Conservation (phyloP, 441 rosid genomes). For the Populus hybrid region DNA sequence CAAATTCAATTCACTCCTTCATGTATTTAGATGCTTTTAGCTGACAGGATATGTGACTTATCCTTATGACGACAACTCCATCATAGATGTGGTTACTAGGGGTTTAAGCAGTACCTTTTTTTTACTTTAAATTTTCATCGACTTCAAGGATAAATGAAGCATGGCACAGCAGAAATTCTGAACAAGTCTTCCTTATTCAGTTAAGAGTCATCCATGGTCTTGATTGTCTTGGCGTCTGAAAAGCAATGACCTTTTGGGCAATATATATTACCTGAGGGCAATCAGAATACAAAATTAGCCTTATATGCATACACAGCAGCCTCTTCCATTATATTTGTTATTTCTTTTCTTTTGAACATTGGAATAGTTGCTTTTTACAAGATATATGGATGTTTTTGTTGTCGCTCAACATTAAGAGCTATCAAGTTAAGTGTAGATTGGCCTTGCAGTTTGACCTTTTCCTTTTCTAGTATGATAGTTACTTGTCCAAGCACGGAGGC, state of each 20-base stretch:
- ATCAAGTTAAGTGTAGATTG: constrained; percentile 12
- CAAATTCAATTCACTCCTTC: background rate
- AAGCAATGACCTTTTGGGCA: background rate
- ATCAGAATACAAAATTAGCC: background rate
- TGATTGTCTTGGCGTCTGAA: background rate
- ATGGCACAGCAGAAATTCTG: background rate
- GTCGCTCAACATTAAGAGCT: background rate
- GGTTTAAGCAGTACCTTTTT: background rate
- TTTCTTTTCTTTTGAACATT: background rate
- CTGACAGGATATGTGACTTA: background rate
- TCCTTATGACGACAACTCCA: background rate
- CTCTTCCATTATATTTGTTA: background rate
- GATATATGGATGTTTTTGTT: constrained; percentile 13
- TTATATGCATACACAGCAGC: background rate
- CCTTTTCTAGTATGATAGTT: constrained; percentile 91
- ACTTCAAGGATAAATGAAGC: background rate
- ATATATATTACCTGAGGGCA: background rate
- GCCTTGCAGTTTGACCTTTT: constrained; percentile 39
- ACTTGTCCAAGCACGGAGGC: constrained; percentile 97
- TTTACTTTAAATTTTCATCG: background rate
- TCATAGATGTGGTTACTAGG: background rate
- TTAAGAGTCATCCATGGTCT: background rate
- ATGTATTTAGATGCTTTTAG: background rate
- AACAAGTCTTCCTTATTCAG: background rate
- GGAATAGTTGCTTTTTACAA: background rate